These are phyloP conservation scores for Endoconidiophora laricicola DNA, from an alignment of 2,329 filamentous ascomycete species.

Conservation along the genomic window DNA sequence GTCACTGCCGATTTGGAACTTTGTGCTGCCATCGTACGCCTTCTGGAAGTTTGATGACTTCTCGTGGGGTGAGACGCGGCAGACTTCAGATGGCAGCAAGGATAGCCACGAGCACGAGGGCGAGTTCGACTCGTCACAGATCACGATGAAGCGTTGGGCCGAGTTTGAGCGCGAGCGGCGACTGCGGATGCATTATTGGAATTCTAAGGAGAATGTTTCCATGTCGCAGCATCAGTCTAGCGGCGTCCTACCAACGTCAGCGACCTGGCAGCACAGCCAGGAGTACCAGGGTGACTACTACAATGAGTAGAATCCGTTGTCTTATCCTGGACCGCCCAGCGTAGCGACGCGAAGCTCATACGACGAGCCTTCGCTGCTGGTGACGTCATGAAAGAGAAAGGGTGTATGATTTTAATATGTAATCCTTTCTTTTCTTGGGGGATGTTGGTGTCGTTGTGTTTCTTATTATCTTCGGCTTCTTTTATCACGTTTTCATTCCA, in stretches of 20 bases:
- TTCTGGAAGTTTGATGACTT: slow-evolving; percentile 99
- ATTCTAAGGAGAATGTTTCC: slow-evolving; percentile 32
- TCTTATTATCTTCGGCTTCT: background rate
- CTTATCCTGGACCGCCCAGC: background rate
- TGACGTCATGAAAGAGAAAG: slow-evolving; percentile 18
- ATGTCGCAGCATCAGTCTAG: slow-evolving; percentile 22
- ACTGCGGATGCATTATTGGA: slow-evolving; percentile 32
- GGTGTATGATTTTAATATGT: slow-evolving; percentile 3
- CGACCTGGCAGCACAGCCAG: slow-evolving; percentile 22
- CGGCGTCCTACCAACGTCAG: slow-evolving; percentile 22
- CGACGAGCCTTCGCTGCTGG: background rate
- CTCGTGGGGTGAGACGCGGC: slow-evolving; percentile 94
- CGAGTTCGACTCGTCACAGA: slow-evolving; percentile 96
- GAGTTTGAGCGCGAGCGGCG: slow-evolving; percentile 69
- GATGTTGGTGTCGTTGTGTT: background rate
- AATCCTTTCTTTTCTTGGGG: background rate
- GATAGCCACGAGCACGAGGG: slow-evolving; percentile 80
- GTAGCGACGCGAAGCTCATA: no score
- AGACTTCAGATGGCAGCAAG: slow-evolving; percentile 83
- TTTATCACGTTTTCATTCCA: background rate
- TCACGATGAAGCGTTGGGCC: slow-evolving; percentile 97
- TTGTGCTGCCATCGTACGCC: slow-evolving; percentile 79
- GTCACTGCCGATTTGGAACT: slow-evolving; percentile 94
- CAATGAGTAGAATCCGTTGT: slow-evolving; percentile 18
- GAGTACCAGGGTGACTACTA: slow-evolving; percentile 36